Conservation (phyloP, 495 filamentous ascomycete genomes). For the Platismatia glauca region DNA sequence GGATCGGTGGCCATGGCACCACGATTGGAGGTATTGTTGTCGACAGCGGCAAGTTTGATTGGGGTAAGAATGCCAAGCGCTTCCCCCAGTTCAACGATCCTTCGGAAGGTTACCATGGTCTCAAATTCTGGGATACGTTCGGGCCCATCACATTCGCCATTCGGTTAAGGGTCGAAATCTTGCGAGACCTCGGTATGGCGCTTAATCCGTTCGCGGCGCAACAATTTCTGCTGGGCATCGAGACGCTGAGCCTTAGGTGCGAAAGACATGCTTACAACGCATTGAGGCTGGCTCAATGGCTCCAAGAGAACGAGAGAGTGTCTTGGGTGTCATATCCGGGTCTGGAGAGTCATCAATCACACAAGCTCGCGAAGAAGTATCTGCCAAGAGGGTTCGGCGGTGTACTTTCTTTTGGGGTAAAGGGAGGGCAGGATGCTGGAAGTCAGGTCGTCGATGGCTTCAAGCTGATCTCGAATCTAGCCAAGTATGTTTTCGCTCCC, state of each 20-base stretch:
- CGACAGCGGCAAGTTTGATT: slow-evolving; percentile 93
- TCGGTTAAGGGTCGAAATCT: slow-evolving; percentile 73
- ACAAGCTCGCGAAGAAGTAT: slow-evolving; percentile 83
- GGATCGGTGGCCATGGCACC: slow-evolving; percentile 97
- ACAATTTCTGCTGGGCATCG: slow-evolving; percentile 80
- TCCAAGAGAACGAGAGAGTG: slow-evolving; percentile 74
- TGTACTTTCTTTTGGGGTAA: slow-evolving; percentile 87
- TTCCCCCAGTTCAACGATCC: slow-evolving; percentile 96
- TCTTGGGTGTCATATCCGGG: slow-evolving; percentile 94
- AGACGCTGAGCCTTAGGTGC: slow-evolving; percentile 78
- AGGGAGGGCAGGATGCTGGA: slow-evolving; percentile 74
- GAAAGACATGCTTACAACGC: slow-evolving; percentile 88
- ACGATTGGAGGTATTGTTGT: slow-evolving; percentile 87
- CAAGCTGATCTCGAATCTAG: slow-evolving; percentile 88
- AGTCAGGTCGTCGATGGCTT: slow-evolving; percentile 86
- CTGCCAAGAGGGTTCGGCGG: slow-evolving; percentile 81
- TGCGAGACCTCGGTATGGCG: slow-evolving; percentile 75
- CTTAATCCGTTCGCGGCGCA: slow-evolving; percentile 95
- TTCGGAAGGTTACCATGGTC: slow-evolving; percentile 84
- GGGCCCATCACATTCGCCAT: slow-evolving; percentile 78
- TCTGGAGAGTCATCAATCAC: slow-evolving; percentile 69
- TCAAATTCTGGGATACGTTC: slow-evolving; percentile 97
- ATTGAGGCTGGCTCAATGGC: slow-evolving; percentile 70
- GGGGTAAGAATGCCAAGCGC: slow-evolving; percentile 76
- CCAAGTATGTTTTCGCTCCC: slow-evolving; percentile 47